Conservation (phyloP, 2,329 filamentous ascomycete genomes). For the Arthrobotrys pseudoclavata region DNA sequence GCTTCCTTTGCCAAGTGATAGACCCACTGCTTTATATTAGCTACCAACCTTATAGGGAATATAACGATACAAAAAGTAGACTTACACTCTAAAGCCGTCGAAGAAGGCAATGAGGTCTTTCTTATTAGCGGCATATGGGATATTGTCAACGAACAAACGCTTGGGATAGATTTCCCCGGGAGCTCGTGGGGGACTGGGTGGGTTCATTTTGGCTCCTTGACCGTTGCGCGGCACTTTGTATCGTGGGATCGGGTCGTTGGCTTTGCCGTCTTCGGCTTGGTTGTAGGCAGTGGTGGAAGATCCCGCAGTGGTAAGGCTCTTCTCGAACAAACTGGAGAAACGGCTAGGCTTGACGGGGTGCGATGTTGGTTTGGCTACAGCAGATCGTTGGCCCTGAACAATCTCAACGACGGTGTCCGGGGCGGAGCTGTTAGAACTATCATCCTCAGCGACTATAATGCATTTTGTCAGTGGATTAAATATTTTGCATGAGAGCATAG, state of each 20-base stretch:
- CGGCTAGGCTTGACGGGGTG: slow-evolving; percentile 35
- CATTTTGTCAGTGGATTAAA: not conserved
- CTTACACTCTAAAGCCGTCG: slow-evolving; percentile 51
- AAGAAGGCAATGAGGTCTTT: slow-evolving; percentile 46
- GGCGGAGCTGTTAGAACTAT: slow-evolving; percentile 1
- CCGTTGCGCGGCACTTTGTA: slow-evolving; percentile 47
- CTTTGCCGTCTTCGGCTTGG: not conserved
- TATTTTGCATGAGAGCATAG: not conserved
- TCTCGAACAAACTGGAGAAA: slow-evolving; percentile 41
- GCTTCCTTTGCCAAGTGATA: slow-evolving; percentile 45
- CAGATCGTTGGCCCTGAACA: not conserved
- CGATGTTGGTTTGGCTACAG: not conserved
- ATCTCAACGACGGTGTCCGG: not conserved
- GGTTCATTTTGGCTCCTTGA: slow-evolving; percentile 20
- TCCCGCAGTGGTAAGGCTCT: slow-evolving; percentile 4
- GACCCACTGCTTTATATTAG: slow-evolving; percentile 31
- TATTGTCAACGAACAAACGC: slow-evolving; percentile 51
- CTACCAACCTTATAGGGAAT: not conserved
- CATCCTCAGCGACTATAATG: slow-evolving; percentile 21
- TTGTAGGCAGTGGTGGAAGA: not conserved
- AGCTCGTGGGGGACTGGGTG: slow-evolving; percentile 31
- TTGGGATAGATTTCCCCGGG: slow-evolving; percentile 25
- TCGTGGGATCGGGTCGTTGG: not conserved
- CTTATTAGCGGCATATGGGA: slow-evolving; percentile 50
- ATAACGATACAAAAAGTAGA: not conserved